Evolutionary conservation across 768 basidiomycete species (phyloP).

Genomic region (Leucosporidium creatinivorum): DNA sequence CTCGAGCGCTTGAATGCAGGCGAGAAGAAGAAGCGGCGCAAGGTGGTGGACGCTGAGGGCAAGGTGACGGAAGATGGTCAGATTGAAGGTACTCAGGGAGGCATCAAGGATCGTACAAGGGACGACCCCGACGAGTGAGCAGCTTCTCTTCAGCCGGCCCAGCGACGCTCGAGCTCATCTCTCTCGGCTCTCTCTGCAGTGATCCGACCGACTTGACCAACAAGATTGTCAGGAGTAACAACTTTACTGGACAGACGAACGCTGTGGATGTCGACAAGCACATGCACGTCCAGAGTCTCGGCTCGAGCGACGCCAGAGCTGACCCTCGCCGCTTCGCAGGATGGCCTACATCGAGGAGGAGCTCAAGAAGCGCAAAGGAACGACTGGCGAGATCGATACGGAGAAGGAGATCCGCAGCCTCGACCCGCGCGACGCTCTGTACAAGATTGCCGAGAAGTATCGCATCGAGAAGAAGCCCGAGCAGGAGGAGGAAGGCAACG

Average conservation of each 20-base stretch:
- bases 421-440: conserved; percentile 73
- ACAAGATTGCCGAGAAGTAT: conserved; percentile 56
- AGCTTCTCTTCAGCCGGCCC: not conserved
- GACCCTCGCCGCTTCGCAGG: conserved; percentile 47
- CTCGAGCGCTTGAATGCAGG: conserved; percentile 75
- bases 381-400: conserved; percentile 44
- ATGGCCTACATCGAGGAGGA: conserved; percentile 98
- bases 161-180: not conserved
- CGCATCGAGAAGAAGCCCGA: conserved; percentile 36
- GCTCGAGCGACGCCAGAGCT: not conserved
- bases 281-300: conserved; percentile 55
- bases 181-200: conserved; percentile 42
- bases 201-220: conserved; percentile 48
- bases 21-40: conserved; percentile 58
- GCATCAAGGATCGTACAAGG: conserved; percentile 22
- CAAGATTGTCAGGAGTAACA: conserved; percentile 50
- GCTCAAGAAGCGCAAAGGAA: conserved; percentile 61
- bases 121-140: conserved; percentile 11
- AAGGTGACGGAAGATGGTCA: conserved; percentile 36
- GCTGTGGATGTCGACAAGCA: conserved; percentile 95
- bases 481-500: conserved; percentile 74
- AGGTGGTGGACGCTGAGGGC: conserved; percentile 46
- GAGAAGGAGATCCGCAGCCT: conserved; percentile 32
- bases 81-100: conserved; percentile 39
- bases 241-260: conserved; percentile 97